These are phyloP conservation scores for Cercospora zeina DNA, from an alignment of 2,329 filamentous ascomycete species.

Conservation along the genomic window DNA sequence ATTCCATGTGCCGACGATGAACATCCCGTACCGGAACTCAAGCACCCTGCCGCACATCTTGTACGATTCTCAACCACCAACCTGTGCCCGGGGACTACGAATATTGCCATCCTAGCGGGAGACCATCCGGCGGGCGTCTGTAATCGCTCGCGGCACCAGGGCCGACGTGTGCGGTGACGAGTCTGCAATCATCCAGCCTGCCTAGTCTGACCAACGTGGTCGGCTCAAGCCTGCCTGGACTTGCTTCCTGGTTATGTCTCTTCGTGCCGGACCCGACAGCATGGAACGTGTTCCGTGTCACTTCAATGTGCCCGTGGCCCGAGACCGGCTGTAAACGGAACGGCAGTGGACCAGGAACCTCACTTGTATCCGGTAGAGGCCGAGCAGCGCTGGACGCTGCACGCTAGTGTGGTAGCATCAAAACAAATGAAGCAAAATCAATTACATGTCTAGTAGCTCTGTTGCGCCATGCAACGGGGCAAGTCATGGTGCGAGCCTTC, in stretches of 20 bases:
- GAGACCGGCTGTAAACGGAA: not conserved
- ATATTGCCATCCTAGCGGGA: not conserved
- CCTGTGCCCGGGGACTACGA: not conserved
- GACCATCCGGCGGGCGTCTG: not conserved
- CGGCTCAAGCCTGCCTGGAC: not conserved
- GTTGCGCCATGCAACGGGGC: not conserved
- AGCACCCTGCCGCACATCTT: not conserved
- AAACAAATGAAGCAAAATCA: not conserved
- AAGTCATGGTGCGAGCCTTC: not conserved
- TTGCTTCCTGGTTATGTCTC: not conserved
- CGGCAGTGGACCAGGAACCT: not conserved
- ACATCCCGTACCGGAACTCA: not conserved
- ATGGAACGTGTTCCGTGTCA: not conserved
- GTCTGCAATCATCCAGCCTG: not conserved
- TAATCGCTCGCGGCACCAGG: not conserved
- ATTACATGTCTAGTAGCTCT: not conserved
- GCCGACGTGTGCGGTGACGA: not conserved
- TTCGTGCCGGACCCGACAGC: not conserved
- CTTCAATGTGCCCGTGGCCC: not conserved
- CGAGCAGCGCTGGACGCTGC: not conserved
- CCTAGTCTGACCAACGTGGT: not conserved
- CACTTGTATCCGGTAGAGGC: not conserved
- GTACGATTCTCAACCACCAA: not conserved
- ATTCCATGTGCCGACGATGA: not conserved
- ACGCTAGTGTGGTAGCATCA: not conserved